Base-by-base conservation (phyloP, 2,329 filamentous ascomycete species). In the Aspergillus chevalieri region DNA sequence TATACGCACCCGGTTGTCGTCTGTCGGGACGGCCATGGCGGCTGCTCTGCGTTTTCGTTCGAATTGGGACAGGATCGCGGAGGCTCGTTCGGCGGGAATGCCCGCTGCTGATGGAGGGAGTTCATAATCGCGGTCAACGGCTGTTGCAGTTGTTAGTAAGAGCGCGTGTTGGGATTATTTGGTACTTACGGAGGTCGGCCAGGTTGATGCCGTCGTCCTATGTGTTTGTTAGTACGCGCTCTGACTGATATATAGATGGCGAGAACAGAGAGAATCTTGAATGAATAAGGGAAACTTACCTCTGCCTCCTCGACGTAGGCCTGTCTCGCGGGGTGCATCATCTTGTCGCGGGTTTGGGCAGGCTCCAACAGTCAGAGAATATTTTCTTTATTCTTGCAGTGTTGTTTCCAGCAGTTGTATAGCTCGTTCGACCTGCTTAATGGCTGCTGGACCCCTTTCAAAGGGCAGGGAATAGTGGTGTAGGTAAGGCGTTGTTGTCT, bases 271-370 rank as follows among this genome's bases (percentile, higher is more conserved):
- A 28, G 24, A 10, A 17, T 43, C 43, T 43, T 45, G 41, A 49
- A 47, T 46, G 47, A 49, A 45, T 50, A 52, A 47, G 48, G 50
- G 26, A 47, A 46, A 63, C 80, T 76, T 78, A 87, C 85, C 76
- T 85, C 80, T 47, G 78, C 71, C 65, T 96, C 92, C 78, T 97
- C 92, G 56, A 97, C 90, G 71, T 94, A 96, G 39, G 92, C 92
- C 72, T 92, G 86, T 57, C 93, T 83, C 68, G 92, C 84, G 51
- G 92, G 92, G 76, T 96, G 92, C 75, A 95, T 79, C 67, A 73
- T 79, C 65, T 64, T 71, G 61, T 54, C 17, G 34, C 34, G 34
- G 5, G 34, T 17, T 36, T 9, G 3, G 7, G 34, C 15, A 36
- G 34, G 4, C 1, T 36, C 34, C 2, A 36, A 36, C n/a, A 36